These are phyloP conservation scores for Haberlea rhodopensis DNA, from an alignment of 257 asterid genomes.

Conservation along the genomic window DNA sequence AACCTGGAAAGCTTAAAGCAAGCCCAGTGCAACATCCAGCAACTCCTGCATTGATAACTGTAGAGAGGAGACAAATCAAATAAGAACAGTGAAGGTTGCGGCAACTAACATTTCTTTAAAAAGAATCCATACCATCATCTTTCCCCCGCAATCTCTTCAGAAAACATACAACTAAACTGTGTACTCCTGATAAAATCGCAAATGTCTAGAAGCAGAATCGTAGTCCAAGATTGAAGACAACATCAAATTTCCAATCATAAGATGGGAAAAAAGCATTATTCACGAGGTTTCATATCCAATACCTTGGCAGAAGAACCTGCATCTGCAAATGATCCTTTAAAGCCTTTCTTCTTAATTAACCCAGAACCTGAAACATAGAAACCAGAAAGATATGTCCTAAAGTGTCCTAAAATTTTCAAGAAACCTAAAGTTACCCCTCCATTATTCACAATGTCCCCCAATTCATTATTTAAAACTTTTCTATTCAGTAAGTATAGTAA, in stretches of 20 bases:
- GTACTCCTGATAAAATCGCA: constrained; percentile 88
- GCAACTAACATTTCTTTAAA: not conserved
- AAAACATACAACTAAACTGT: constrained; percentile 82
- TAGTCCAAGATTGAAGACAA: not conserved
- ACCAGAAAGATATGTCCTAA: not conserved
- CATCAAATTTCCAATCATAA: not conserved
- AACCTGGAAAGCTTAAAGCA: constrained; percentile 91
- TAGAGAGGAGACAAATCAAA: constrained; percentile 20
- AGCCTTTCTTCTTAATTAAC: not conserved
- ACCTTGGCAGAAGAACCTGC: constrained; percentile 1
- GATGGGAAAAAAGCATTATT: not conserved
- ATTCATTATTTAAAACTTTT: not conserved
- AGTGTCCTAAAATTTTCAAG: not conserved
- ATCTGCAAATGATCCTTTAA: not conserved
- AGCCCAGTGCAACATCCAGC: constrained; percentile 99
- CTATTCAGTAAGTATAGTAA: too few relatives aligned
- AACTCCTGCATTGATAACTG: constrained; percentile 91
- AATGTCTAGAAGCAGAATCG: constrained; percentile 49
- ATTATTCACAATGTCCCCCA: not conserved
- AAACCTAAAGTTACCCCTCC: not conserved
- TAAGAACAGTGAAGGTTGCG: constrained; percentile 8
- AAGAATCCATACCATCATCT: constrained; percentile 68
- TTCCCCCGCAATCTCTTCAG: constrained; percentile 81
- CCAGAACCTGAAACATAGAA: not conserved
- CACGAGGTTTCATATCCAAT: not conserved